Percentiles rank a stretch among this genome's conserved stretches.
phyloP scores from a whole-genome alignment of 805 yeast species.

The Saturnispora zaruensis region DNA sequence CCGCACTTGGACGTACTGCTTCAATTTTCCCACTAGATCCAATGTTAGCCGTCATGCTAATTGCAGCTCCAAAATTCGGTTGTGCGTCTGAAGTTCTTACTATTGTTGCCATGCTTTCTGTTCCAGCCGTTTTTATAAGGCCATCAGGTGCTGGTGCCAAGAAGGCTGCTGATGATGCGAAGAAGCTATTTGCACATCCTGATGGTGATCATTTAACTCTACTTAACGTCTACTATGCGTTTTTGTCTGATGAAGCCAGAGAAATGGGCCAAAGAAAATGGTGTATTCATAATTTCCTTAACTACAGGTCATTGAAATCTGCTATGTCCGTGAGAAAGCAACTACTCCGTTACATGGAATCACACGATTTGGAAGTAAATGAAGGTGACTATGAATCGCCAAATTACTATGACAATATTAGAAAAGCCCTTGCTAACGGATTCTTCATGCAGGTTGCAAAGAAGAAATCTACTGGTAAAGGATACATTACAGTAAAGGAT shows the following conservation, averaged over 20 bases:
- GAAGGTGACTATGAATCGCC: conserved; percentile 61
- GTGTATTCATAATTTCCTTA: conserved; percentile 87
- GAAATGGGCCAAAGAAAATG: conserved; percentile 63
- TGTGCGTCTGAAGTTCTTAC: conserved; percentile 87
- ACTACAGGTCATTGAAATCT: conserved; percentile 71
- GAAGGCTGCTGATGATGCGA: conserved; percentile 86
- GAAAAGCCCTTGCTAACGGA: conserved; percentile 85
- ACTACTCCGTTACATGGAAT: conserved; percentile 73
- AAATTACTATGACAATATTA: conserved; percentile 63
- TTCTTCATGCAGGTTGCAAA: conserved; percentile 98
- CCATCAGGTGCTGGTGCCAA: conserved; percentile 80
- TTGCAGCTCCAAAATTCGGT: conserved; percentile 74
- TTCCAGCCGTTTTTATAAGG: conserved; percentile 90
- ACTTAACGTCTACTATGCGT: conserved; percentile 80
- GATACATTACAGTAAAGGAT: conserved; percentile 88
- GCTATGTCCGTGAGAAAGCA: conserved; percentile 87
- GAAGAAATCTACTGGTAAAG: conserved; percentile 71
- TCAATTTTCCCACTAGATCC: conserved; percentile 95
- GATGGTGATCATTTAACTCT: conserved; percentile 93
- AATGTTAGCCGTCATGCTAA: conserved; percentile 84
- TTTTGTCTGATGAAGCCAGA: conserved; percentile 63
- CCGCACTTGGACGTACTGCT: conserved; percentile 82
- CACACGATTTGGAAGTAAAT: conserved; percentile 62
- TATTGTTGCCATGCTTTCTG: conserved; percentile 83
- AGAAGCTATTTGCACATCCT: conserved; percentile 79